Base-by-base conservation (phyloP, 1,284 basidiomycete genomes). In the Melampsora americana region DNA sequence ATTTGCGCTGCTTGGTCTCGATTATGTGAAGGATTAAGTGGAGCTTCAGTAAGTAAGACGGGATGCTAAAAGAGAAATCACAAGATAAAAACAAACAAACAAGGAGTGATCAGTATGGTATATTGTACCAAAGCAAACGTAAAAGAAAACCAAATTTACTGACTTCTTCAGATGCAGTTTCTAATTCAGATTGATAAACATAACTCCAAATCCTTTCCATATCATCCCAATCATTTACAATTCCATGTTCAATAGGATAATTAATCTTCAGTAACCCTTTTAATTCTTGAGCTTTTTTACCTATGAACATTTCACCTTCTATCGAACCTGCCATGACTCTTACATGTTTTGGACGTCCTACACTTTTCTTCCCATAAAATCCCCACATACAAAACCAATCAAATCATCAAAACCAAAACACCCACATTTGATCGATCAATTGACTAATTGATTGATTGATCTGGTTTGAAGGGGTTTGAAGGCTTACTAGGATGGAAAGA, bases 131-230 rank as follows among this genome's bases (percentile, higher is more conserved):
- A 12, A 60, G 6, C 46, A 6, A 23, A 26, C 56, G 16, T 20
- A 59, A 44, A 42, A 39, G 60, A 35, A 79, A 69, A 78, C 79
- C 77, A 61, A 42, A 23, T 78, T 65, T 67, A 83, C 88, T 77
- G 79, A 94, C 94, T 88, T 98, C 95, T 86, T 98, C 95, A 81
- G 92, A 93, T 80, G 96, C 85, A 9, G 94, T 96, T 46, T 92
- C 91, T 67, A 98, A 86, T 80, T 96, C 95, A 82, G 96, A 93
- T 23, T 91, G 90, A 83, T 97, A 98, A 62, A 97, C 91, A 90
- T 93, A 95, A 79, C 88, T 91, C 94, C 94, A 97, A 87, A 97
- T 95, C 74, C 92, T 88, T 84, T 97, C 94, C 94, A 97, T 97
- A 82, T 97, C 94, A 82, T 97, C 94, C 94, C 94, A 97, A 85